Evolutionary conservation across 768 basidiomycete species (phyloP), one percentile per base, ranked within the genome.

Genomic region (Aureoboletus auriporus): DNA sequence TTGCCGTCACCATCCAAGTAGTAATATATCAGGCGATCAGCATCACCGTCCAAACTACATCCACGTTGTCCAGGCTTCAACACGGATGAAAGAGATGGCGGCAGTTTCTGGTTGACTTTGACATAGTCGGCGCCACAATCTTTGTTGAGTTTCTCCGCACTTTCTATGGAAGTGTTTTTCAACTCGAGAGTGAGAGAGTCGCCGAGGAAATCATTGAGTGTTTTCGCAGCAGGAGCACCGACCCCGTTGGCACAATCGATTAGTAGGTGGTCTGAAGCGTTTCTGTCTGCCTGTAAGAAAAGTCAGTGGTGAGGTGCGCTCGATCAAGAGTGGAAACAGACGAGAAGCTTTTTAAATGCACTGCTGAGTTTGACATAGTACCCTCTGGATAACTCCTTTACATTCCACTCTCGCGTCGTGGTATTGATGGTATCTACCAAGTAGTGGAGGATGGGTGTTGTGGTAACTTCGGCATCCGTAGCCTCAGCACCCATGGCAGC

Each of bases 181-280:
- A 91, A 71, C 49, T 78, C 69, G 39, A 97, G 62, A 23, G 78
- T 74, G 28, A 98, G 67, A 7, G 71, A 74, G 23, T 73, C 73
- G 14, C 76, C 79, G 20, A 96, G 77, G 45, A 80, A 75, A 46
- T 77, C 68, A 5, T 73, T 62, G 34, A 98, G 71, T 37, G 76
- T 79, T 30, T 72, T 71, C 11, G 89, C 83, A 34, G 87, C 84
- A 7, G 75, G 71, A 13, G 88, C 82, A 40, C 96, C 96, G 20
- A 99, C 96, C 26, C 96, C 96, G 64, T 99, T 98, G n/a, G 96
- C 96, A 64, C 96, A 98, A 67, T 99, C 96, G 36, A 99, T 75
- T n/a, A 88, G 65, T 40, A 99, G 62, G 33, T 83, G 79, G 13
- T 77, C 66, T 10, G 77, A 44, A 73, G 69, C 36, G 72, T 68